phyloP scores from a whole-genome alignment of 1,284 basidiomycete species.

The Ceratobasidium sp. region DNA sequence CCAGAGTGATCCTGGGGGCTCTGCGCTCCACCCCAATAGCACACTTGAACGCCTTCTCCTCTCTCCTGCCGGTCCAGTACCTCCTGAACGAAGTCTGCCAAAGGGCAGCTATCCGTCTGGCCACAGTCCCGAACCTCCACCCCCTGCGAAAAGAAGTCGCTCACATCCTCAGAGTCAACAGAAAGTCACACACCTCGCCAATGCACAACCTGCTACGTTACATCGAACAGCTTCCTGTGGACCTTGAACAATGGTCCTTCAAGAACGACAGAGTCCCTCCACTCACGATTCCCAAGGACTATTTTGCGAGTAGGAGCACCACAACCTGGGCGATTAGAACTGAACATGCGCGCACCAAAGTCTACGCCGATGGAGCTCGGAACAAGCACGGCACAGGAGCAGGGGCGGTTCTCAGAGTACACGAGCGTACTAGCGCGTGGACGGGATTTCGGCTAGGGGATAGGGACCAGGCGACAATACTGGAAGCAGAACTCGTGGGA shows the following conservation, averaged over 20 bases:
- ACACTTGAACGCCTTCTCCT: not conserved
- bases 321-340: not conserved
- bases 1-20: slow-evolving; percentile 6
- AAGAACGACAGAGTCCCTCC: not conserved
- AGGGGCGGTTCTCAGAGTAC: not conserved
- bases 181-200: not conserved
- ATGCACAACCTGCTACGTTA: not conserved
- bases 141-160: not conserved
- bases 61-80: not conserved
- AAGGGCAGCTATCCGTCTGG: not conserved
- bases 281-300: not conserved
- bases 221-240: not conserved
- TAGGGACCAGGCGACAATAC: not conserved
- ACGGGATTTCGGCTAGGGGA: not conserved
- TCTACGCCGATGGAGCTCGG: not conserved
- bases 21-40: not conserved
- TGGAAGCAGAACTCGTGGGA: slow-evolving; percentile 11
- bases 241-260: not conserved
- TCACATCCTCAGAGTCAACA: no score
- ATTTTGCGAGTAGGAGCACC: not conserved
- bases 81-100: slow-evolving; percentile 8
- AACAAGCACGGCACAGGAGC: not conserved
- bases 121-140: not conserved
- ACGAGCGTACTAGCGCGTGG: not conserved
- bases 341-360: not conserved